Percentiles rank a stretch among this genome's conserved stretches.
Evolutionary conservation across 2,329 filamentous ascomycete species (phyloP).

Genomic region (Talaromyces piceae): DNA sequence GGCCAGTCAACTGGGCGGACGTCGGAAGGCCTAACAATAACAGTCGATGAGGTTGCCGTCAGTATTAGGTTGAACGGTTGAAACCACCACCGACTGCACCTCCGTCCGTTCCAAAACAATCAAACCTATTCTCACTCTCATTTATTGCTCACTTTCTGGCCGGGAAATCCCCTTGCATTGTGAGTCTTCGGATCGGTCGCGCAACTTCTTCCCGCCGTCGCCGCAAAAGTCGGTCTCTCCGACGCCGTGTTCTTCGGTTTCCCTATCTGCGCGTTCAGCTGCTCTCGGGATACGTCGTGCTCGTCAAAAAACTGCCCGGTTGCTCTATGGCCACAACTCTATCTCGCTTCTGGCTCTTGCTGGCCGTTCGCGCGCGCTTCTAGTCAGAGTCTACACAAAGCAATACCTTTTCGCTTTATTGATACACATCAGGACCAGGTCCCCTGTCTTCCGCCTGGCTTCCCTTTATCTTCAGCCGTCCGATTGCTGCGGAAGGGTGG

Average conservation of each 20-base stretch:
- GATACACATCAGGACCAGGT: neutral
- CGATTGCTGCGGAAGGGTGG: neutral
- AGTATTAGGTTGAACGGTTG: neutral
- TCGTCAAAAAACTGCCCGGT: conserved; percentile 2
- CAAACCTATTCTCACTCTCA: neutral
- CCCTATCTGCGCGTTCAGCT: too few species aligned
- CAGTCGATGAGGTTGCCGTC: too few species aligned
- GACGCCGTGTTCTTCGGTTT: too few species aligned
- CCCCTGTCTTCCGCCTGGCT: neutral
- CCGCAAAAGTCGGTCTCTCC: neutral
- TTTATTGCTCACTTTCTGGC: neutral
- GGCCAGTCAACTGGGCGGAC: neutral
- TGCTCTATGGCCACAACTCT: conserved; percentile 10
- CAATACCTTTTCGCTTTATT: neutral
- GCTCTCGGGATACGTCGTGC: too few species aligned
- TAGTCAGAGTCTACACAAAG: conserved; percentile 3
- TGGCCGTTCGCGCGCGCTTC: conserved; percentile 4
- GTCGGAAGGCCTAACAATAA: too few species aligned
- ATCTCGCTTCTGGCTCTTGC: conserved; percentile 7
- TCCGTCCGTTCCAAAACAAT: too few species aligned
- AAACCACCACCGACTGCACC: neutral
- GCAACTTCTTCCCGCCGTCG: too few species aligned
- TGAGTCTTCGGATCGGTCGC: too few species aligned
- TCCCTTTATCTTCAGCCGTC: neutral
- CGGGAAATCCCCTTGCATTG: too few species aligned